Conservation (phyloP, 108 stramenopile genomes). For the Aurantiochytrium sp. region DNA sequence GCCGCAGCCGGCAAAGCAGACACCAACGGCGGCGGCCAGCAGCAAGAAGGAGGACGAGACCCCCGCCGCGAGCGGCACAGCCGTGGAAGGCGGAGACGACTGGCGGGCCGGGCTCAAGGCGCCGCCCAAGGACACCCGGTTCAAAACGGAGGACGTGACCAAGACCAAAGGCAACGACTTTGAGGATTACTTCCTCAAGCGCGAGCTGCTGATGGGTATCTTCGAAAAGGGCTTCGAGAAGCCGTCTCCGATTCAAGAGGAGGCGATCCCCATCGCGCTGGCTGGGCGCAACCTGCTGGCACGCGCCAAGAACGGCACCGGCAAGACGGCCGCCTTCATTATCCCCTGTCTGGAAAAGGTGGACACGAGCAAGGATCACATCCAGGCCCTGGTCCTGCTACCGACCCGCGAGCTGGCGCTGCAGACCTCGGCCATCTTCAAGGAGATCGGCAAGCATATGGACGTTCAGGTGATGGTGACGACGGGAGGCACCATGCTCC, state of each 20-base stretch:
- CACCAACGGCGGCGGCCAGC: neutral
- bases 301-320: conserved; percentile 87
- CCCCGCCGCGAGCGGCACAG: neutral
- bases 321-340: conserved; percentile 97
- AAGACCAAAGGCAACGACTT: conserved; percentile 93
- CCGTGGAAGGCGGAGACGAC: neutral
- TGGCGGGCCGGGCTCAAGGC: conserved; percentile 60
- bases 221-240: conserved; percentile 98
- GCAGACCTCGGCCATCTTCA: conserved; percentile 96
- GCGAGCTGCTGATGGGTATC: conserved; percentile 95
- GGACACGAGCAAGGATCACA: conserved; percentile 72
- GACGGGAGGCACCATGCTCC: conserved; percentile 91
- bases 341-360: conserved; percentile 98
- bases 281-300: conserved; percentile 85
- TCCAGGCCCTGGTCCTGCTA: conserved; percentile 84
- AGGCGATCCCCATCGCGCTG: conserved; percentile 83
- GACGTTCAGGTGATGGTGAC: conserved; percentile 94
- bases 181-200: conserved; percentile 93
- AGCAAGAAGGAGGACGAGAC: neutral
- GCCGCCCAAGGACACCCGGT: conserved; percentile 75
- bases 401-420: conserved; percentile 96
- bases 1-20: neutral
- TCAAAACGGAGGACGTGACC: conserved; percentile 91
- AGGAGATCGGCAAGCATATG: conserved; percentile 97
- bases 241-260: conserved; percentile 96